Base-by-base conservation (phyloP, 768 basidiomycete species). In the Daedaleopsis nitida region DNA sequence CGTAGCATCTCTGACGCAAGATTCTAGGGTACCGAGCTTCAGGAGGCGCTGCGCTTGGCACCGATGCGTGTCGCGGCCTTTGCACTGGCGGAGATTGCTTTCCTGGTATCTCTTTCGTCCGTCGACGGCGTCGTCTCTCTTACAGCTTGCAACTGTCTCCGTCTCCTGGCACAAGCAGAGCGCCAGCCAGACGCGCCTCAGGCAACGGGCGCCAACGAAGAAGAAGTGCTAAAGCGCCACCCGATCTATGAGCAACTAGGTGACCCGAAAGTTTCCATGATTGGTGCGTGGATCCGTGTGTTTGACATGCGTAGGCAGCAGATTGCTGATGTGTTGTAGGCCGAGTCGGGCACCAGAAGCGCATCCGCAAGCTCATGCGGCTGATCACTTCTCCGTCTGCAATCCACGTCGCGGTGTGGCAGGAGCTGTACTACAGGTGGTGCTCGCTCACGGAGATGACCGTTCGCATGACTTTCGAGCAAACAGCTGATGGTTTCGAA, bases 371-470 rank as follows among this genome's bases (percentile, higher is more conserved):
- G 71, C 75, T 91, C 24, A 72, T 93, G 53, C 83, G 89, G 7
- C 70, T 84, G 55, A 79, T 92, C 49, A 80, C 85, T 1, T 83
- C 82, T 32, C 85, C 88, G 14, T 82, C 83, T 34, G 82, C 86
- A 1, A 81, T 85, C n/a, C 85, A 91, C 55, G 77, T 89, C 21
- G 89, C 88, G 0, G 87, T 91, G 3, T 95, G 92, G 92, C 80
- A 88, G 64, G 92, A 94, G 68, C 88, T 85, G 62, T 93, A 88
- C 71, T 87, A 82, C 77, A 79, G 91, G 51, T 94, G 91, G 91
- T 78, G 80, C 27, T 74, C 78, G 6, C 73, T 93, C 47, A 83
- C 83, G 14, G 89, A 90, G 68, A 75, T 81, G 52, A 76, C 88
- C 48, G 79, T 81, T 63, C 81, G 66, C 63, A 68, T 44, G 52